Base-by-base conservation (phyloP, 2,329 filamentous ascomycete species). In the Magnaporthiopsis poae region DNA sequence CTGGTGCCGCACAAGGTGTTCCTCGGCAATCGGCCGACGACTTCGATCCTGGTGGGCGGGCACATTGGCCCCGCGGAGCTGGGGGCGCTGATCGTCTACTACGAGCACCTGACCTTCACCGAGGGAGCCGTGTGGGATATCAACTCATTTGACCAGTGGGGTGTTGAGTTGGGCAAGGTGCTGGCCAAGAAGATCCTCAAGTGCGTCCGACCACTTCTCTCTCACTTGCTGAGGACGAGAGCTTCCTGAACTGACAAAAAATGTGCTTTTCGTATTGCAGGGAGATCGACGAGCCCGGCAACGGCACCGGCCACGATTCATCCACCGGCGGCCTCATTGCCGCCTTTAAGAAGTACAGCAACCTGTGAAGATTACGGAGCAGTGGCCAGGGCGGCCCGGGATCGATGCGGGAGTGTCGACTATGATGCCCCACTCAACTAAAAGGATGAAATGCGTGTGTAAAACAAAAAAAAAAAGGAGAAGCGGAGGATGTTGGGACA, bases 111-210 rank as follows among this genome's bases (percentile, higher is more conserved):
- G 69, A 98, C 95, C 67, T 99, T 99, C 79, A 96, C 91, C 56
- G 95, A 99, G 82, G 95, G 95, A 74, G 94, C 93, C 65, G 84
- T 99, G 77, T 99, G 95, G 95, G 96, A 98, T 82, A 96, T 99
- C 84, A 99, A 99, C 87, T 92, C 89, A 75, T 99, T 98, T 76
- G 95, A 99, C 81, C 95, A 99, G 84, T 99, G 95, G 95, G 95
- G 95, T 80, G 95, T 99, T 61, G 95, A 99, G 84, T 83, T 99
- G 69, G 95, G 95, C 78, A 99, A 99, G 89, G 88, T 90, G 60
- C 82, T 99, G 71, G 95, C 95, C 69, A 98, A 94, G 88, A 93
- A 92, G 82, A 92, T 93, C 70, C 88, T 91, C 73, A 79, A 80
- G 71, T 73, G 67, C 27, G 71, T 69, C 3, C n/a, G 8, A 36